phyloP scores from a whole-genome alignment of 2,329 filamentous ascomycete genomes.

The Apiospora arundinis region DNA sequence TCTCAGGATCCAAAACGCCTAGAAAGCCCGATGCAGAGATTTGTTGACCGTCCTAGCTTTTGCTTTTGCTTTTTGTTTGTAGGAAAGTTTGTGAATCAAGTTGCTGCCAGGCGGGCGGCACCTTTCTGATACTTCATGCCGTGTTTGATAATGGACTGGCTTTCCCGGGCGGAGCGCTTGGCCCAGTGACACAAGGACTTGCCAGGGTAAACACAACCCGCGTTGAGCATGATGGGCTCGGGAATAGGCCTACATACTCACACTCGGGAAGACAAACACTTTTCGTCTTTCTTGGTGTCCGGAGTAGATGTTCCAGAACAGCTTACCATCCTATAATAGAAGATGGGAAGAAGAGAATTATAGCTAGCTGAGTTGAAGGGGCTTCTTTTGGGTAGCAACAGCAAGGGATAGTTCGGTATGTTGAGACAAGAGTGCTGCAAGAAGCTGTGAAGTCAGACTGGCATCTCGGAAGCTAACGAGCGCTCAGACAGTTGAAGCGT shows the following conservation, averaged over 20 bases:
- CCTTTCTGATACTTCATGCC: not conserved
- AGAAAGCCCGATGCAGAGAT: not conserved
- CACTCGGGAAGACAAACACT: not conserved
- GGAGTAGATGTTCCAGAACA: not conserved
- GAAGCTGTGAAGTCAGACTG: not conserved
- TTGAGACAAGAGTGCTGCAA: not conserved
- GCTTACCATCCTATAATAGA: not conserved
- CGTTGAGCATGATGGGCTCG: not conserved
- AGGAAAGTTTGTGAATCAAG: not conserved
- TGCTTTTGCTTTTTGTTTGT: not conserved
- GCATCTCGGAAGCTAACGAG: constrained; percentile 5
- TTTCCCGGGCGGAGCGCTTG: not conserved
- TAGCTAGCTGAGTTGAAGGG: not conserved
- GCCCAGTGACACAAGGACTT: not conserved
- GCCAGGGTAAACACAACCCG: not conserved
- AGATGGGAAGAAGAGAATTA: not conserved
- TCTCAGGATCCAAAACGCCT: not conserved
- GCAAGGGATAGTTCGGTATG: not conserved
- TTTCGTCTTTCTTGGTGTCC: not conserved
- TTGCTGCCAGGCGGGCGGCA: not conserved
- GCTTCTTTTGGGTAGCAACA: not conserved
- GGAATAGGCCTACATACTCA: no score
- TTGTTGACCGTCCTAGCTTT: not conserved
- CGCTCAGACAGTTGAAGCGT: not conserved
- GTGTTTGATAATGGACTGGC: not conserved